Conservation (phyloP, 768 basidiomycete genomes). For the Mrakia blollopis region DNA sequence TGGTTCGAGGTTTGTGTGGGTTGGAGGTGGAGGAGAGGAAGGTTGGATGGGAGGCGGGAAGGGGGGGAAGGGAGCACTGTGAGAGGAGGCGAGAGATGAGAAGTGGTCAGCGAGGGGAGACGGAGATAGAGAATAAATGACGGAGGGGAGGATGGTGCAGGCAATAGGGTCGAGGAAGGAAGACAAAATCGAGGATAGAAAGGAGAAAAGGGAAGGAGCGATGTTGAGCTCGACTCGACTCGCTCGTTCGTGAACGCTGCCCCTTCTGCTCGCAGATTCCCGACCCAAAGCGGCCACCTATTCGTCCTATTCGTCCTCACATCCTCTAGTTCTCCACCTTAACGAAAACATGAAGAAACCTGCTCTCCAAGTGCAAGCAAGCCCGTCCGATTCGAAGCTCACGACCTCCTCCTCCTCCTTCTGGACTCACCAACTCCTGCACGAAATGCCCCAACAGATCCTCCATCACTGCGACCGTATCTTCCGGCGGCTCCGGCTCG, state of each 20-base stretch:
- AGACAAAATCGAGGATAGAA: not conserved
- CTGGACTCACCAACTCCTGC: conserved; percentile 68
- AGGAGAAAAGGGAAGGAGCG: not conserved
- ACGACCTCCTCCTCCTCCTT: too few species aligned
- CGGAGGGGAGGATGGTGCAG: conserved; percentile 81
- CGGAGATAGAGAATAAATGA: conserved; percentile 46
- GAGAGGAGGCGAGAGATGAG: not conserved
- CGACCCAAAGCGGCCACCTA: too few species aligned
- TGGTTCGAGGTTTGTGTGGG: conserved; percentile 14
- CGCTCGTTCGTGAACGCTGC: not conserved
- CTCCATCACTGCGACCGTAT: conserved; percentile 87
- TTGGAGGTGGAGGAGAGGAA: conserved; percentile 11
- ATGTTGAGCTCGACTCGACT: not conserved
- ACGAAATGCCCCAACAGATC: conserved; percentile 89
- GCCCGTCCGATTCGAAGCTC: too few species aligned
- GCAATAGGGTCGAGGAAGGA: not conserved
- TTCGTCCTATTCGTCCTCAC: too few species aligned
- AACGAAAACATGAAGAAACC: too few species aligned
- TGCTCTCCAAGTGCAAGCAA: too few species aligned
- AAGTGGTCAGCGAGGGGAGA: not conserved
- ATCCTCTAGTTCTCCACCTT: too few species aligned
- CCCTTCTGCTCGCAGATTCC: not conserved
- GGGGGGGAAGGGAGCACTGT: conserved; percentile 27
- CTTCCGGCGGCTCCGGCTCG: conserved; percentile 77
- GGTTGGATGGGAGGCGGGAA: conserved; percentile 4